Evolutionary conservation across 805 yeast genomes (phyloP).

Genomic region (Diddensiella caesifluorescens): DNA sequence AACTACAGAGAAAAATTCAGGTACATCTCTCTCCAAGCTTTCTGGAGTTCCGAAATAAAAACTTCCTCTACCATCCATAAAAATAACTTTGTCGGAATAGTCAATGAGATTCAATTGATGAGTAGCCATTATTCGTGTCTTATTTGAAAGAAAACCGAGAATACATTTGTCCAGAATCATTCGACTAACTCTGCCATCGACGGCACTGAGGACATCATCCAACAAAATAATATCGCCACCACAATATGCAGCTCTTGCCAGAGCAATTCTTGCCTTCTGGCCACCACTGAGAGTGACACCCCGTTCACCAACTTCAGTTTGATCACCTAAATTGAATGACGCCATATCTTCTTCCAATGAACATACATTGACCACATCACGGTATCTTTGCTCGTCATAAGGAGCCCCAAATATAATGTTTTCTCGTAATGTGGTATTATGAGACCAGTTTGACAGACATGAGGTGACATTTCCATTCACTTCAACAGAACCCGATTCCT

Average conservation of each 20-base stretch:
- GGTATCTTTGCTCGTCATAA: conserved; percentile 45
- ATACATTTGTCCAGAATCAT: conserved; percentile 67
- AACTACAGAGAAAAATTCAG: conserved; percentile 48
- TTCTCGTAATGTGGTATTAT: conserved; percentile 63
- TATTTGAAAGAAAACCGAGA: conserved; percentile 44
- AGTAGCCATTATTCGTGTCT: conserved; percentile 65
- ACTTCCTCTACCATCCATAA: conserved; percentile 55
- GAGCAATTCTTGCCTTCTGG: conserved; percentile 72
- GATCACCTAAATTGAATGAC: conserved; percentile 63
- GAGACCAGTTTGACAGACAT: conserved; percentile 67
- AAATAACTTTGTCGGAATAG: conserved; percentile 58
- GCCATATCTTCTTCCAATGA: conserved; percentile 58
- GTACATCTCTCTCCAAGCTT: conserved; percentile 43
- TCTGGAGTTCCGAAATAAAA: conserved; percentile 57
- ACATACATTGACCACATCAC: conserved; percentile 53
- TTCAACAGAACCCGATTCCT: conserved; percentile 42
- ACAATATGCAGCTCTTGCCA: conserved; percentile 73
- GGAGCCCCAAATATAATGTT: conserved; percentile 64
- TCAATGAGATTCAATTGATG: conserved; percentile 65
- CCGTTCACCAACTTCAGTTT: conserved; percentile 75
- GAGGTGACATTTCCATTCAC: conserved; percentile 44
- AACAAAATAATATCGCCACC: conserved; percentile 56
- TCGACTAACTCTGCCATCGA: conserved; percentile 75
- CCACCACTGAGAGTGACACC: conserved; percentile 84
- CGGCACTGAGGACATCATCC: conserved; percentile 79